phyloP scores from a whole-genome alignment of 768 basidiomycete genomes.

The Leccinellum albellum region DNA sequence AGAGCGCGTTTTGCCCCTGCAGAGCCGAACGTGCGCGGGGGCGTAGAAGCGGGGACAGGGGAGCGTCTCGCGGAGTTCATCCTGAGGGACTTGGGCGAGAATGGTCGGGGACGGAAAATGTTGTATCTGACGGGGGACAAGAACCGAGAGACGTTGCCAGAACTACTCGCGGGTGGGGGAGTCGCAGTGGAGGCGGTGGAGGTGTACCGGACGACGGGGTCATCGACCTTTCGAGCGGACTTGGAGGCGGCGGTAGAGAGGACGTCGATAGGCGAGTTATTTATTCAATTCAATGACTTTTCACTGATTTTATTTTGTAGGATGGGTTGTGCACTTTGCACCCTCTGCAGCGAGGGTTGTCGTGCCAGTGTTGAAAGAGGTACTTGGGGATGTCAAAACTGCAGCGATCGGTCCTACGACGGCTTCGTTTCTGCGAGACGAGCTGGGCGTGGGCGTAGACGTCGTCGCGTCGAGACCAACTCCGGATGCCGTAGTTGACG shows the following conservation, averaged over 20 bases:
- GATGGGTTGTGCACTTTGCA: conserved; percentile 73
- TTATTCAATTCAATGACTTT: background rate
- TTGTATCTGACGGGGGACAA: conserved; percentile 87
- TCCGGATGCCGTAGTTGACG: conserved; percentile 44
- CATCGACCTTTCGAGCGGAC: conserved; percentile 45
- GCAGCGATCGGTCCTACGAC: conserved; percentile 75
- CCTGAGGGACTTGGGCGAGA: conserved; percentile 31
- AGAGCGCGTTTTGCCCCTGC: conserved; percentile 34
- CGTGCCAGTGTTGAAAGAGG: conserved; percentile 43
- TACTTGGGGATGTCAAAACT: conserved; percentile 40
- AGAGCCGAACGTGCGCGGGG: conserved; percentile 38
- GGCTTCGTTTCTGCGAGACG: conserved; percentile 43
- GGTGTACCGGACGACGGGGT: conserved; percentile 68
- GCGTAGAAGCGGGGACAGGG: conserved; percentile 57
- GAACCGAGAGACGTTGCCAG: conserved; percentile 65
- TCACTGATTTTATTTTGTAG: background rate
- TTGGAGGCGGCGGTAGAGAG: conserved; percentile 34
- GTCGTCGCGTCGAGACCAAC: conserved; percentile 54
- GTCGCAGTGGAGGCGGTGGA: conserved; percentile 49
- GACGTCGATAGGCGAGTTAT: conserved; percentile 23
- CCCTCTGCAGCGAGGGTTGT: conserved; percentile 66
- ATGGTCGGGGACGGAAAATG: conserved; percentile 28
- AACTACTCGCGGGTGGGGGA: conserved; percentile 43
- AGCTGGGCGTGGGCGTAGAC: conserved; percentile 47
- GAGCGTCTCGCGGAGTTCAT: conserved; percentile 67